These are phyloP conservation scores for Macrolepiota fuliginosa DNA, from an alignment of 768 basidiomycete genomes.

Conservation along the genomic window DNA sequence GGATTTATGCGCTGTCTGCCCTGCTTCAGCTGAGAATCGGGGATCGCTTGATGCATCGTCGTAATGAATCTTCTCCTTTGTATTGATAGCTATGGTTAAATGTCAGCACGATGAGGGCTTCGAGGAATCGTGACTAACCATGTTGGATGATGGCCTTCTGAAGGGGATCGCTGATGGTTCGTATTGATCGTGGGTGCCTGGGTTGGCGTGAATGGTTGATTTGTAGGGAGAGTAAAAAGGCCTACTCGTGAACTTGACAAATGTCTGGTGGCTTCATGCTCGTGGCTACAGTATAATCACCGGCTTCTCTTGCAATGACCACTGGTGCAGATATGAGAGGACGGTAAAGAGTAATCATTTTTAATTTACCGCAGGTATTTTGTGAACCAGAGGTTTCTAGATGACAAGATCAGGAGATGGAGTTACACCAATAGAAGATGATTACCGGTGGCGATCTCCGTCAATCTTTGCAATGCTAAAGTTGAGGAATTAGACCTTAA, in stretches of 20 bases:
- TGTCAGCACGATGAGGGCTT: neutral
- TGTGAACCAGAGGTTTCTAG: constrained; percentile 66
- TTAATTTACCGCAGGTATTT: constrained; percentile 48
- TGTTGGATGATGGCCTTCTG: constrained; percentile 68
- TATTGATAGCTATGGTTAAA: constrained; percentile 50
- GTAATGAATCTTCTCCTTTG: constrained; percentile 58
- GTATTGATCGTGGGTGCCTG: constrained; percentile 60
- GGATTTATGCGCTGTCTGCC: constrained; percentile 56
- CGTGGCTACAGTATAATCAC: constrained; percentile 70
- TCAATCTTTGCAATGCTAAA: constrained; percentile 61
- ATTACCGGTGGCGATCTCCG: constrained; percentile 68
- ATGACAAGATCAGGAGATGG: neutral
- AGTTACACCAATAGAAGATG: neutral
- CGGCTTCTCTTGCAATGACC: constrained; percentile 65
- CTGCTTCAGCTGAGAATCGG: constrained; percentile 67
- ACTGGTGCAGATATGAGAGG: constrained; percentile 31
- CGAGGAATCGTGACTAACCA: constrained; percentile 37
- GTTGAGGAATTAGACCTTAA: neutral
- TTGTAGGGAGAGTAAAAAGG: constrained; percentile 11
- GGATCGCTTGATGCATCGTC: constrained; percentile 64
- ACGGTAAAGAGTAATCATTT: neutral
- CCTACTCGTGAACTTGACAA: constrained; percentile 71
- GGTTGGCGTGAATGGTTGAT: neutral
- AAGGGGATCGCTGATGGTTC: constrained; percentile 57
- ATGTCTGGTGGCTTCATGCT: constrained; percentile 56